Evolutionary conservation across 495 filamentous ascomycete genomes (phyloP).

Genomic region (Neurospora discreta): DNA sequence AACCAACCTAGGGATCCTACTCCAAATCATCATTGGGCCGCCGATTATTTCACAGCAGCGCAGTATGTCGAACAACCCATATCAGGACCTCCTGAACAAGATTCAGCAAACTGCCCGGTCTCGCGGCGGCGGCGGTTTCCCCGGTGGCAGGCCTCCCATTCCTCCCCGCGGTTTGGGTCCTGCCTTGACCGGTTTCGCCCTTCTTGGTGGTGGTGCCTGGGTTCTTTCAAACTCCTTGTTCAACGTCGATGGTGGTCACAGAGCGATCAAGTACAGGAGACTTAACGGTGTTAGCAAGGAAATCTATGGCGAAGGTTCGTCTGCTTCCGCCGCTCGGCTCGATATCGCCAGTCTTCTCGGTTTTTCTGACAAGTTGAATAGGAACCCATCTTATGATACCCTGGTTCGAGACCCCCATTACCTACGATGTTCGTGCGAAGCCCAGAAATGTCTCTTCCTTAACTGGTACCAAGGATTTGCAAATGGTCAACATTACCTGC

Average conservation of each 20-base stretch:
- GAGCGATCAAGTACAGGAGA: conserved; percentile 96
- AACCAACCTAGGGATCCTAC: not conserved
- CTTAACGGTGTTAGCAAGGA: conserved; percentile 90
- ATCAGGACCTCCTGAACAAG: conserved; percentile 31
- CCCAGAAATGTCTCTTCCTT: conserved; percentile 94
- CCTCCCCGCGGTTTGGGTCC: conserved; percentile 15
- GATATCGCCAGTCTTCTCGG: not conserved
- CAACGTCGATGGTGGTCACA: conserved; percentile 98
- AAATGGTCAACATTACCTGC: conserved; percentile 99
- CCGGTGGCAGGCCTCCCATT: conserved; percentile 24
- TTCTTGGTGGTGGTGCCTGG: conserved; percentile 53
- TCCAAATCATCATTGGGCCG: conserved; percentile 6
- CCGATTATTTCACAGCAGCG: not conserved
- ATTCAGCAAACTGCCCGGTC: conserved; percentile 18
- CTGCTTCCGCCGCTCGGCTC: not conserved
- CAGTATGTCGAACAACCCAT: conserved; percentile 39
- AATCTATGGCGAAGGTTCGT: conserved; percentile 87
- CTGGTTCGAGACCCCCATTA: conserved; percentile 94
- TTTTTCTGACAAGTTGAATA: conserved; percentile 19
- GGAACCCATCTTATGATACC: conserved; percentile 89
- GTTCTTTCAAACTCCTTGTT: conserved; percentile 75
- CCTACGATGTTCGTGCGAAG: conserved; percentile 95
- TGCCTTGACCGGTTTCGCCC: conserved; percentile 28
- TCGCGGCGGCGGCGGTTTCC: conserved; percentile 23
- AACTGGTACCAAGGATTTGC: conserved; percentile 95